Conservation (phyloP, 768 basidiomycete species). For the Phylloporus sp. region DNA sequence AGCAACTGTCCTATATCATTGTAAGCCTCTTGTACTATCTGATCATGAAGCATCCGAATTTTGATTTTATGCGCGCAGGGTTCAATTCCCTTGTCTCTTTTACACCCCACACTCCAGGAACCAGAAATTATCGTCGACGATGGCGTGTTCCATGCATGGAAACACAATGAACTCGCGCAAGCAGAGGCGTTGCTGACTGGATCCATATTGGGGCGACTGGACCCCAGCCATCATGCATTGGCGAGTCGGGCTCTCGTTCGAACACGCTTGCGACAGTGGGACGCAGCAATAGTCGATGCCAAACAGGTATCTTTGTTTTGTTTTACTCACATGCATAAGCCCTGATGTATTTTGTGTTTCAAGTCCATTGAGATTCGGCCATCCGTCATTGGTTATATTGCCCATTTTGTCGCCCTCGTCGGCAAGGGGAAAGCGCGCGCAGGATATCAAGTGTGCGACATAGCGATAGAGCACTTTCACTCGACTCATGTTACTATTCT, state of each 20-base stretch:
- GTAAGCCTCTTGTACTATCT: not conserved
- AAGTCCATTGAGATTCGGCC: not conserved
- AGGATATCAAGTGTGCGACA: not conserved
- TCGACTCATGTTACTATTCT: not conserved
- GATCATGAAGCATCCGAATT: not conserved
- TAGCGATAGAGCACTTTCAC: not conserved
- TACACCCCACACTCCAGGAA: not conserved
- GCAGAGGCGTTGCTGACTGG: not conserved
- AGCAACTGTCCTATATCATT: not conserved
- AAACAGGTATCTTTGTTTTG: not conserved
- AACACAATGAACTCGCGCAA: not conserved
- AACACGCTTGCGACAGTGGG: not conserved
- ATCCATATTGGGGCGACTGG: not conserved
- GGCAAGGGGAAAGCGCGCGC: not conserved
- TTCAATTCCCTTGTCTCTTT: not conserved
- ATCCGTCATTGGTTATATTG: not conserved
- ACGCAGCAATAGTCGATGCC: not conserved
- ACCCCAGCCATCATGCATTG: not conserved
- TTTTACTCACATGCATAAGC: too few relatives aligned
- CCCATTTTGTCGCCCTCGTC: not conserved
- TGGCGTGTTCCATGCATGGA: not conserved
- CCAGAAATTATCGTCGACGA: not conserved
- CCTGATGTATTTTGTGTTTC: not conserved
- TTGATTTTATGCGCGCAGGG: not conserved
- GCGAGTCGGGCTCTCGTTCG: constrained; percentile 1